Conservation (phyloP, 352 stramenopile species). For the Thraustochytrium striatum region DNA sequence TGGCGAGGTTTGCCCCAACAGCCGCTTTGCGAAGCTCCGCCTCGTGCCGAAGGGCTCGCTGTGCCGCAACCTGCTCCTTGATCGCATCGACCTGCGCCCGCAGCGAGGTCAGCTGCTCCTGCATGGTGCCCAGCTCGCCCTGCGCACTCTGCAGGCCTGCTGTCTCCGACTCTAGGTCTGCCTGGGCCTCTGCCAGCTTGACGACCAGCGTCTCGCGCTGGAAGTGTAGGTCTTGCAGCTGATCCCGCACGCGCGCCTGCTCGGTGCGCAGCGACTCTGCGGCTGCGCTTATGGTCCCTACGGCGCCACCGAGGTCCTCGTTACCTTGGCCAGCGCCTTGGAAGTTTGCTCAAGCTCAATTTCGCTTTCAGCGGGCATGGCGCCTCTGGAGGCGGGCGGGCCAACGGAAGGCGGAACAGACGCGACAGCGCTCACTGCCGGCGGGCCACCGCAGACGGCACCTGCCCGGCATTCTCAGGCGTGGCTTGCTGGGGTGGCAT, state of each 20-base stretch:
- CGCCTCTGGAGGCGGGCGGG: too few relatives aligned
- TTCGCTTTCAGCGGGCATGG: background rate
- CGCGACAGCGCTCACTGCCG: background rate
- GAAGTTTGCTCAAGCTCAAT: background rate
- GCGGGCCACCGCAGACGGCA: too few relatives aligned
- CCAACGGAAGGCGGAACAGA: background rate
- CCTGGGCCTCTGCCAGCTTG: background rate
- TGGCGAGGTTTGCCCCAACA: too few relatives aligned
- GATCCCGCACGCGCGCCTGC: background rate
- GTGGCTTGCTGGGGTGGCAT: background rate
- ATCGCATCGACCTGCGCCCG: too few relatives aligned
- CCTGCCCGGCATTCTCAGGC: background rate
- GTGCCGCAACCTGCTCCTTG: too few relatives aligned
- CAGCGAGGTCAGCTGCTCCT: too few relatives aligned
- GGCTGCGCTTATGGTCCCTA: background rate
- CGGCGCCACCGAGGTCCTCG: background rate
- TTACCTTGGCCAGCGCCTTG: background rate
- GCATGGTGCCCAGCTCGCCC: too few relatives aligned
- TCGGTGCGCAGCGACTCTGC: background rate
- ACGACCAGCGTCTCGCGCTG: background rate
- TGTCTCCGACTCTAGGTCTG: background rate
- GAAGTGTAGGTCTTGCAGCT: background rate
- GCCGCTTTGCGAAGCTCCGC: too few relatives aligned
- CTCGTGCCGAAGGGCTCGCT: too few relatives aligned
- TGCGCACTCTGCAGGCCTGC: too few relatives aligned